Evolutionary conservation across 805 yeast species (phyloP).

Genomic region (Maudiozyma serrabonitensis): DNA sequence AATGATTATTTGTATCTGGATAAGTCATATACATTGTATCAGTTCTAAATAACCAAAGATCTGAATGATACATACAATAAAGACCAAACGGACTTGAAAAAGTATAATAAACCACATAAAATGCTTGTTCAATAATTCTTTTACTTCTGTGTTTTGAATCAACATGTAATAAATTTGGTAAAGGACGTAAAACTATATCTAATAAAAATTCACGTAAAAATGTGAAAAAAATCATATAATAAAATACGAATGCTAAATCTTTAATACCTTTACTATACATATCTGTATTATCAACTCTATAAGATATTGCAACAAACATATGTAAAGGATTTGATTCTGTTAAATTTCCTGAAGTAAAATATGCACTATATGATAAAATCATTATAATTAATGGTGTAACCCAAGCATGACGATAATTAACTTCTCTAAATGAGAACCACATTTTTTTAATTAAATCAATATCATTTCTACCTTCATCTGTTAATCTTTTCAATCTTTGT

Average conservation of each 20-base stretch:
- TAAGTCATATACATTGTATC: constrained; percentile 66
- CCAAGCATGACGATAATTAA: constrained; percentile 55
- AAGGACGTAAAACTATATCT: constrained; percentile 71
- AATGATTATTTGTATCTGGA: constrained; percentile 73
- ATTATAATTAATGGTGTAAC: constrained; percentile 50
- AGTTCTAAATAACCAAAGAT: constrained; percentile 86
- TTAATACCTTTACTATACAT: constrained; percentile 77
- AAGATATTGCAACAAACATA: constrained; percentile 55
- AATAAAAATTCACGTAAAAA: constrained; percentile 83
- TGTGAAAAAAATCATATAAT: constrained; percentile 79
- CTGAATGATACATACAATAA: constrained; percentile 74
- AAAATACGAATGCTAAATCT: constrained; percentile 72
- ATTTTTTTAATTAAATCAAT: constrained; percentile 47
- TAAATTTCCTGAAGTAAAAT: constrained; percentile 46
- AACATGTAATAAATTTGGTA: constrained; percentile 44
- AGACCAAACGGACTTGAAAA: constrained; percentile 78
- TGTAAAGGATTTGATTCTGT: constrained; percentile 53
- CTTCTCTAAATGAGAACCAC: constrained; percentile 39
- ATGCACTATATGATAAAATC: constrained; percentile 33
- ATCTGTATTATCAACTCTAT: constrained; percentile 49
- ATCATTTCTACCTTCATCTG: constrained; percentile 33
- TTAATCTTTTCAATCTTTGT: constrained; percentile 5
- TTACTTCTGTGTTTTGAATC: constrained; percentile 41
- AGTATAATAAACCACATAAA: constrained; percentile 73
- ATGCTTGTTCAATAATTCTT: constrained; percentile 90